phyloP scores from a whole-genome alignment of 2,329 filamentous ascomycete genomes.

The Curvularia sp. region DNA sequence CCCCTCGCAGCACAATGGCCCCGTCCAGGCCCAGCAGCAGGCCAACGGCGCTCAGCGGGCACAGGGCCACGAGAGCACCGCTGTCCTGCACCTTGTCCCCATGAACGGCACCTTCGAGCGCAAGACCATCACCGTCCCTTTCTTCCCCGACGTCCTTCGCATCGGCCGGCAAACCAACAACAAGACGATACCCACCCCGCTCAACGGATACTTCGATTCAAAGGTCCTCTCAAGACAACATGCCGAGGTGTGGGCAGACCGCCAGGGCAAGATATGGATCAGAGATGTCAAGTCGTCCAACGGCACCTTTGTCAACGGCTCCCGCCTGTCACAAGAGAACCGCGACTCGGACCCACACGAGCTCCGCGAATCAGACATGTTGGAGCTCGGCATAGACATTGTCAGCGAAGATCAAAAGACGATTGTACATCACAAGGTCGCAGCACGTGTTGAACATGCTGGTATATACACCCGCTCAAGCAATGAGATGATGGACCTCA shows the following conservation, averaged over 20 bases:
- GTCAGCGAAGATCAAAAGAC: slow-evolving; percentile 99
- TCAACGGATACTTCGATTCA: slow-evolving; percentile 97
- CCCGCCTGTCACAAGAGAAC: slow-evolving; percentile 89
- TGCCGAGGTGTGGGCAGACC: slow-evolving; percentile 91
- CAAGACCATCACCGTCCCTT: slow-evolving; percentile 94
- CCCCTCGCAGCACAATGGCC: slow-evolving; percentile 72
- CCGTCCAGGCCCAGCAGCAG: slow-evolving; percentile 62
- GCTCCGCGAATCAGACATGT: slow-evolving; percentile 85
- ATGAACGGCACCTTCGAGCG: slow-evolving; percentile 97
- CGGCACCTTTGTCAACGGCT: slow-evolving; percentile 95
- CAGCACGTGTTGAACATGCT: slow-evolving; percentile 94
- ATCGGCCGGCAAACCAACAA: slow-evolving; percentile 97
- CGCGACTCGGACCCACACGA: slow-evolving; percentile 96
- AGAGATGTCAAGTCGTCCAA: slow-evolving; percentile 98
- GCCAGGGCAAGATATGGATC: slow-evolving; percentile 89
- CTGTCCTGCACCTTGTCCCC: slow-evolving; percentile 84
- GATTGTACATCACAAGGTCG: slow-evolving; percentile 97
- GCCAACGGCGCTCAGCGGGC: slow-evolving; percentile 63
- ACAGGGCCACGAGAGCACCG: slow-evolving; percentile 66
- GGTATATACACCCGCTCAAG: slow-evolving; percentile 75
- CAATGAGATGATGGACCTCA: slow-evolving; percentile 84
- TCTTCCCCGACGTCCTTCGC: slow-evolving; percentile 88
- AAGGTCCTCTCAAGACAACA: slow-evolving; percentile 97
- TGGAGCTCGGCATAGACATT: slow-evolving; percentile 97
- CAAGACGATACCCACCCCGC: slow-evolving; percentile 87